Base-by-base conservation (phyloP, 768 basidiomycete genomes). In the Dioszegia crocea region DNA sequence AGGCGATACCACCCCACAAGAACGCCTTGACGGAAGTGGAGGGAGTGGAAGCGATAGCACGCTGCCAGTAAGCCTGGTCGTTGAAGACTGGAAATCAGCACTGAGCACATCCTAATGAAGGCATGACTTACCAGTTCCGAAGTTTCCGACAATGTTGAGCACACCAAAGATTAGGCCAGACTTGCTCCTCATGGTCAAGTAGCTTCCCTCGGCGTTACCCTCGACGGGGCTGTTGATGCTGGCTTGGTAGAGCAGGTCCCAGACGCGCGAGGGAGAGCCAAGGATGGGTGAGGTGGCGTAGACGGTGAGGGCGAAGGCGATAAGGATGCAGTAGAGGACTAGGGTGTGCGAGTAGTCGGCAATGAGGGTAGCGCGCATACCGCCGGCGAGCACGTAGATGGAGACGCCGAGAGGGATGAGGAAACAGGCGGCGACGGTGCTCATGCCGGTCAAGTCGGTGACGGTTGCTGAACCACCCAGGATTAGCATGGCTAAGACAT, bases 1-100 rank as follows among this genome's bases (percentile, higher is more conserved):
- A 96, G 1, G 89, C 87, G 6, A 92, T 74, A 2, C 91, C 92
- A 43, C 92, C 93, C 8, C 91, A 81, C 3, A 93, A 80, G 78
- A 91, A 97, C 0, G 88, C 92, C 76, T 91, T 92, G 59, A 93
- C 91, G 12, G 87, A 88, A n/a, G 83, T 85, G 1, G 84, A 85
- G 0, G 90, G 91, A 16, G 85, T 80, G 60, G 86, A 87, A 1
- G 93, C 92, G 70, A 96, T 91, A 1, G 91, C 91, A 12, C 90
- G 83, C 71, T 91, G 89, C 76, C 89, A 94, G 77, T 94, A 97
- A 0, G 88, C 86, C 68, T 88, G 86, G 59, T 76, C 72, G 46
- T 62, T 64, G 61, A 74, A 76, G 3, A 85, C 83, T 10, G 82
- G 38, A 23, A 31, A 21, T 51, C 30, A 58, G 57, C 56, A 10